phyloP scores from a whole-genome alignment of 2,329 filamentous ascomycete species.

The Trichoderma koningii region DNA sequence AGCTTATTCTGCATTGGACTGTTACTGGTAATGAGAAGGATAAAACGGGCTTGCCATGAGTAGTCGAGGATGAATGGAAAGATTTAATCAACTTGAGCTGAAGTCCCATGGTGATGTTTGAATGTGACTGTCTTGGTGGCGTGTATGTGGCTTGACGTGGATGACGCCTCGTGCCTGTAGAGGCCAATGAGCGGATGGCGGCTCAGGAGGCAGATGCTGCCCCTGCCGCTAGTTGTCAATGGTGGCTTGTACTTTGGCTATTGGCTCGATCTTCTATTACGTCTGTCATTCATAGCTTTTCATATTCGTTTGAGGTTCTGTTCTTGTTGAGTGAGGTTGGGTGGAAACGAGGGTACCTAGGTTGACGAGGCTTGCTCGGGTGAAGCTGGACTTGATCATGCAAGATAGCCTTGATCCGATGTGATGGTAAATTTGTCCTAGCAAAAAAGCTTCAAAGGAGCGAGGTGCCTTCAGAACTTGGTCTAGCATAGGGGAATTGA shows the following conservation, averaged over 20 bases:
- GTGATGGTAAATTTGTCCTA: no score
- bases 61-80: conserved; percentile 23
- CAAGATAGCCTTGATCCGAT: no score
- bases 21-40: conserved; percentile 24
- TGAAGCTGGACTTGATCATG: no score
- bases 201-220: conserved; percentile 17
- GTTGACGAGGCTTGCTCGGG: no score
- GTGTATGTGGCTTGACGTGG: neutral
- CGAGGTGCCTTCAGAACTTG: no score
- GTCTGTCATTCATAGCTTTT: neutral
- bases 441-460: no score
- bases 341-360: no score
- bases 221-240: conserved; percentile 14
- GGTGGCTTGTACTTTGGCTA: neutral
- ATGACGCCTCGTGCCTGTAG: neutral
- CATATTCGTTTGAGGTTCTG: no score
- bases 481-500: no score
- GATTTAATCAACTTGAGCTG: neutral
- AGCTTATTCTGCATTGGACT: conserved; percentile 24
- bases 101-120: neutral
- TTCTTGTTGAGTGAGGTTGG: no score
- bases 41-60: conserved; percentile 20
- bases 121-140: neutral
- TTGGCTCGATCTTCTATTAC: neutral
- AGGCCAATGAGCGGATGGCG: conserved; percentile 16